Conservation (phyloP, 1,284 basidiomycete genomes). For the Phaffia rhodozyma region DNA sequence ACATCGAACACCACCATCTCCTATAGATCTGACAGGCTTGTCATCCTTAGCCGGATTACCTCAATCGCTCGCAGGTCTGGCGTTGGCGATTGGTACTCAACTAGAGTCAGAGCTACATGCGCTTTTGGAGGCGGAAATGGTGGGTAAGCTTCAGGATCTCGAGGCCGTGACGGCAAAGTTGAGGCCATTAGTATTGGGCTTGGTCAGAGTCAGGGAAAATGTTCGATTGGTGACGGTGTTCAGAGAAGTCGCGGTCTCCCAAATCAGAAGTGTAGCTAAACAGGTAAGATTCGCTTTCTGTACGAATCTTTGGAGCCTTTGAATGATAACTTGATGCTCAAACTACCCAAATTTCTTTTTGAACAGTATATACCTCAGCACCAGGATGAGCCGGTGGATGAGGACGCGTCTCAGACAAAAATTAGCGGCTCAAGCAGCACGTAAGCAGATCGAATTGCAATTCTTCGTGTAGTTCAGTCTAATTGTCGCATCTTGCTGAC, state of each 20-base stretch:
- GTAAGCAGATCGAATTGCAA: neutral
- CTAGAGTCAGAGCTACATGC: slow-evolving; percentile 65
- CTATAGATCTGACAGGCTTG: slow-evolving; percentile 48
- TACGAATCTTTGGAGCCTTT: neutral
- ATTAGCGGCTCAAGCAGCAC: neutral
- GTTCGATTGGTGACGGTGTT: slow-evolving; percentile 60
- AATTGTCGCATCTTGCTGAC: neutral
- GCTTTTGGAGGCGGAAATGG: slow-evolving; percentile 59
- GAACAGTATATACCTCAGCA: slow-evolving; percentile 24
- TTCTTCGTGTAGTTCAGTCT: neutral
- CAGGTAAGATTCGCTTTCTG: slow-evolving; percentile 25
- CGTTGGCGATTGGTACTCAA: slow-evolving; percentile 58
- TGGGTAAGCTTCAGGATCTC: slow-evolving; percentile 20
- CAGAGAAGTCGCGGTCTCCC: slow-evolving; percentile 58
- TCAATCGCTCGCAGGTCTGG: slow-evolving; percentile 50
- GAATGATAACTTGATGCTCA: slow-evolving; percentile 39
- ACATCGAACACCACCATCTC: slow-evolving; percentile 18
- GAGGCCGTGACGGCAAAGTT: slow-evolving; percentile 27
- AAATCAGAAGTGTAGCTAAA: slow-evolving; percentile 51
- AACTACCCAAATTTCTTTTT: slow-evolving; percentile 23
- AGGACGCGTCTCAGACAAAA: neutral
- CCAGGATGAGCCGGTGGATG: slow-evolving; percentile 35
- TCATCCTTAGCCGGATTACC: slow-evolving; percentile 60
- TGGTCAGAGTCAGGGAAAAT: slow-evolving; percentile 60
- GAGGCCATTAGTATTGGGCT: slow-evolving; percentile 57